Percentiles rank a stretch among this genome's conserved stretches.
phyloP scores from a whole-genome alignment of 768 basidiomycete species.

The Termitomyces sp. region DNA sequence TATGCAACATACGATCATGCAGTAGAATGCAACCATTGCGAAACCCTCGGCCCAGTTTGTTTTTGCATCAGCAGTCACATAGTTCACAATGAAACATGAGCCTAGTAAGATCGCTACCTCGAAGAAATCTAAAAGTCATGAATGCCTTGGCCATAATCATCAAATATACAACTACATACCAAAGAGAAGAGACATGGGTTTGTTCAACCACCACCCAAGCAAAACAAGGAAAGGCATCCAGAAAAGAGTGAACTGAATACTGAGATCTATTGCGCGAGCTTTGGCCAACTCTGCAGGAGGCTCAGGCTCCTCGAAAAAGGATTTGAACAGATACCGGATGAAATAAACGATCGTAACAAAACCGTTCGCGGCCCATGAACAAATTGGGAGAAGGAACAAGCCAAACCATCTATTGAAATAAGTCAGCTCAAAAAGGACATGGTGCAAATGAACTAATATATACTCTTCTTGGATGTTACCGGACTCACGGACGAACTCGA shows the following conservation, averaged over 20 bases:
- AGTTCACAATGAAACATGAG: conserved; percentile 73
- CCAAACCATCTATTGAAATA: conserved; percentile 59
- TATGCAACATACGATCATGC: conserved; percentile 47
- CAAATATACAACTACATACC: conserved; percentile 33
- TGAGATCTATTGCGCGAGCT: conserved; percentile 68
- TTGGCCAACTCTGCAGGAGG: conserved; percentile 58
- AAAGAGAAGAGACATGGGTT: conserved; percentile 61
- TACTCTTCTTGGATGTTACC: conserved; percentile 49
- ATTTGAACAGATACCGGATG: conserved; percentile 35
- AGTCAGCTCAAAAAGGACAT: not conserved
- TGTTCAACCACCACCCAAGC: conserved; percentile 61
- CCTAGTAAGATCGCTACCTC: conserved; percentile 63
- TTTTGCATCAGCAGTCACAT: conserved; percentile 72
- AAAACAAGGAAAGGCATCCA: conserved; percentile 75
- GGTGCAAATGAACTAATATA: not conserved
- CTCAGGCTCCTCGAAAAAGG: conserved; percentile 33
- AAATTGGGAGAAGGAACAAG: conserved; percentile 62
- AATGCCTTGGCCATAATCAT: not conserved
- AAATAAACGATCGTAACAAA: conserved; percentile 56
- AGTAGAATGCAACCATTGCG: conserved; percentile 61
- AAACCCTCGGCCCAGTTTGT: conserved; percentile 78
- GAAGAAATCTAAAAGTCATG: conserved; percentile 48
- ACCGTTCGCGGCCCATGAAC: conserved; percentile 73
- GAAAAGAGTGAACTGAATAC: conserved; percentile 73
- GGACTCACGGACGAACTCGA: conserved; percentile 45